phyloP scores from a whole-genome alignment of 306 rosid species.

The Vigna mungo region DNA sequence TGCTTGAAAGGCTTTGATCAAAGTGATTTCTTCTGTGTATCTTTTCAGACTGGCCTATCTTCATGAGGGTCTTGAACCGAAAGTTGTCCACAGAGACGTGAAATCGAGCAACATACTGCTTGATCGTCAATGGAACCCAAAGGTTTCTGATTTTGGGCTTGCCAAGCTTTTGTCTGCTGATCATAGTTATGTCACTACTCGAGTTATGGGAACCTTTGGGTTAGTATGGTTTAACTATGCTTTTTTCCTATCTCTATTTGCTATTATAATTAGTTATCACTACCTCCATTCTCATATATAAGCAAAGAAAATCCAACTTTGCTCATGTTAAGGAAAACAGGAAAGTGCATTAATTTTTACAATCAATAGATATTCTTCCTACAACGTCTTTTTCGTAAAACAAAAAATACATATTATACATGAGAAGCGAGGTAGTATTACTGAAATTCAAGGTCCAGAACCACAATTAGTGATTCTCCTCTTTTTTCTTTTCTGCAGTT shows the following conservation, averaged over 20 bases:
- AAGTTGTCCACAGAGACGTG: constrained; percentile 97
- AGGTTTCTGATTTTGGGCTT: constrained; percentile 98
- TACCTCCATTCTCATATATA: no score
- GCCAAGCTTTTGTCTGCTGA: constrained; percentile 93
- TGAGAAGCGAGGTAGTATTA: background rate
- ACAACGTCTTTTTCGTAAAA: no score
- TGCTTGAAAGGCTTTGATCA: constrained; percentile 39
- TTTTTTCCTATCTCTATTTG: constrained; percentile 11
- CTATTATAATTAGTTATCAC: background rate
- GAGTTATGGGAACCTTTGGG: constrained; percentile 99
- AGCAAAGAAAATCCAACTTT: no score
- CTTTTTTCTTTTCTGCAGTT: constrained; percentile 54
- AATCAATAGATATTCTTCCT: no score
- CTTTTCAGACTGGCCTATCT: constrained; percentile 90
- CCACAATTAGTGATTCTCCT: constrained; percentile 28
- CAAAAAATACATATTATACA: no score
- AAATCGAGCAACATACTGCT: constrained; percentile 93
- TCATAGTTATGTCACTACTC: constrained; percentile 90
- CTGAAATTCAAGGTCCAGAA: constrained; percentile 9
- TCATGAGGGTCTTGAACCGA: constrained; percentile 99
- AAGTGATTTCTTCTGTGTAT: constrained; percentile 37
- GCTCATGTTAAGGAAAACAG: no score
- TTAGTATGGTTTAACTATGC: constrained; percentile 54
- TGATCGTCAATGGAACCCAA: constrained; percentile 90
- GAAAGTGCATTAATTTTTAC: no score